Percentiles rank a stretch among this genome's conserved stretches.
Evolutionary conservation across 202 grass and related monocot species (phyloP).

Genomic region (Carex sylvatica): DNA sequence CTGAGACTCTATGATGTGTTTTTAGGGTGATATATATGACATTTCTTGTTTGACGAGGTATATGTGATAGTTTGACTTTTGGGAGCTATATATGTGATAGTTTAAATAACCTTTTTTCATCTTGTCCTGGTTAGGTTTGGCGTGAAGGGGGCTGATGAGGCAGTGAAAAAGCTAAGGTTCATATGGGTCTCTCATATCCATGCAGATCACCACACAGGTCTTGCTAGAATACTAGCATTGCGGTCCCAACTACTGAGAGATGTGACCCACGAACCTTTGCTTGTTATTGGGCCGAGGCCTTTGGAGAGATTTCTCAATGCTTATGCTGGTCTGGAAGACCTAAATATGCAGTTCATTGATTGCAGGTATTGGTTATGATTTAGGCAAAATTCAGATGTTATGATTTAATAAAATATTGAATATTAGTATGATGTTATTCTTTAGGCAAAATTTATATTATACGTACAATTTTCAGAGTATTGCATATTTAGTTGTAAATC

Average conservation of each 20-base stretch:
- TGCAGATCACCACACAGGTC: conserved; percentile 86
- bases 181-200: conserved; percentile 99
- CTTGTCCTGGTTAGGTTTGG: conserved; percentile 52
- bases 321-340: conserved; percentile 85
- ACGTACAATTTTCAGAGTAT: conserved; percentile 9
- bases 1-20: background rate
- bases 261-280: conserved; percentile 57
- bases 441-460: conserved; percentile 23
- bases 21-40: background rate
- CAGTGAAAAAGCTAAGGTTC: conserved; percentile 58
- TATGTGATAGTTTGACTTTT: background rate
- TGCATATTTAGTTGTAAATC: background rate
- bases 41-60: background rate
- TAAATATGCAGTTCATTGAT: conserved; percentile 93
- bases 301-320: conserved; percentile 91
- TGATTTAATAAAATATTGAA: background rate
- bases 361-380: conserved; percentile 54
- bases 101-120: conserved; percentile 3
- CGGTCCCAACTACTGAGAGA: conserved; percentile 58
- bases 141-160: conserved; percentile 74
- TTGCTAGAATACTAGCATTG: conserved; percentile 82
- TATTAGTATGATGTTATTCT: conserved; percentile 14
- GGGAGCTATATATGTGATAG: background rate
- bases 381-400: background rate
- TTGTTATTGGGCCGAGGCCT: conserved; percentile 85